Evolutionary conservation across 2,329 filamentous ascomycete genomes (phyloP), one percentile per base, ranked within the genome.

Genomic region (Sporothrix brasiliensis): DNA sequence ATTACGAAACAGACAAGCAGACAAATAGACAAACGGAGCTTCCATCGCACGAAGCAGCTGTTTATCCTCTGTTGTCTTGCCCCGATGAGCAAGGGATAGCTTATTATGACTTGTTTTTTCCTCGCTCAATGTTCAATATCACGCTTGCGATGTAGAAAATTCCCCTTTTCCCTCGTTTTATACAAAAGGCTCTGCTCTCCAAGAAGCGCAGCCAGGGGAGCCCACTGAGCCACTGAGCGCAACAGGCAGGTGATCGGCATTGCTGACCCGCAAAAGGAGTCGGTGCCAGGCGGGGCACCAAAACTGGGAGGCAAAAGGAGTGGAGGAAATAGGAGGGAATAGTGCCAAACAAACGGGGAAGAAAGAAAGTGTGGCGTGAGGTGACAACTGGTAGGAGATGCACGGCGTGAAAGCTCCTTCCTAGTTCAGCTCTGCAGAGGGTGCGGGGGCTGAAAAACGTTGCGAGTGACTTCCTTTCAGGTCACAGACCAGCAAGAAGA

Each of bases 221-320:
- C 49, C 49, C 49, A 19, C n/a, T n/a, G n/a, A 24, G 66, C 54
- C 54, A 34, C 19, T 14, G 19, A 10, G n/a, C 60, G n/a, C 14
- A 49, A 41, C 24, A 41, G 30, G 47, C 50, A 44, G 61, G 27
- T 65, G 61, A 65, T 65, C 61, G 61, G 27, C 61, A 65, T 44
- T 24, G 13, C 61, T 49, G 61, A 50, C 61, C 68, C 58, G 58
- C 49, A 69, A 67, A 24, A 41, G 50, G 60, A 63, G 50, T 63
- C 14, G 68, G 67, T 27, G 34, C 65, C n/a, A 67, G 60, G 49
- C 53, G 53, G 53, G 27, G 30, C 30, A 7, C 30, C 6, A 7
- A 7, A 27, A 24, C 47, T 67, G 49, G 50, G 41, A 44, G 41
- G 41, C 41, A 44, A 44, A 49, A 50, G 41, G 24, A 27, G 47